Evolutionary conservation across 192 early-diverging fungal genomes (phyloP).

Genomic region (Jimgerdemannia lactiflua): DNA sequence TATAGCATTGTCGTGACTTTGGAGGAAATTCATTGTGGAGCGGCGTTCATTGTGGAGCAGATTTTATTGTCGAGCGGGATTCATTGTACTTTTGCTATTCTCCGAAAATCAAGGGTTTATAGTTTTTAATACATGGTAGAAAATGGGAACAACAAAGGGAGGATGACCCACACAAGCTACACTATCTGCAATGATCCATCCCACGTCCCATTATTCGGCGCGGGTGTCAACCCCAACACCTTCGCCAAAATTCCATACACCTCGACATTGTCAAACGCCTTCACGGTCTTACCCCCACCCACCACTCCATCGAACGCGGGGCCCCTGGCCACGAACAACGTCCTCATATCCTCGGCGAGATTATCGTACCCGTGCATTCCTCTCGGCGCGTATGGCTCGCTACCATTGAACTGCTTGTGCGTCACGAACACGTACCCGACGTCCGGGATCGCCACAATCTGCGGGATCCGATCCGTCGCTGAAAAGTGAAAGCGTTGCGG

Average conservation of each 20-base stretch:
- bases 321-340: conserved; percentile 80
- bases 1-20: no score
- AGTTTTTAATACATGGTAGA: no score
- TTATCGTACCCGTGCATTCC: conserved; percentile 90
- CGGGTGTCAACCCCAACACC: conserved; percentile 53
- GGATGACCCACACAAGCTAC: no score
- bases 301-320: conserved; percentile 50
- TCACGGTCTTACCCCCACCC: conserved; percentile 22
- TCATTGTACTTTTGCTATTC: no score
- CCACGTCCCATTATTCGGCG: conserved; percentile 73
- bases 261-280: conserved; percentile 70
- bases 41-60: no score
- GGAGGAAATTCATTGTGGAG: no score
- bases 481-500: conserved; percentile 74
- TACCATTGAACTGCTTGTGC: conserved; percentile 20
- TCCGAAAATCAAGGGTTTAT: no score
- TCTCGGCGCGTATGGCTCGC: conserved; percentile 20
- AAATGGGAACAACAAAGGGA: no score
- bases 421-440: conserved; percentile 58
- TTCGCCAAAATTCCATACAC: conserved; percentile 63
- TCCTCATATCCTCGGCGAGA: conserved; percentile 71
- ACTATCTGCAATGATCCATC: conserved; percentile 2
- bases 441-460: conserved; percentile 70
- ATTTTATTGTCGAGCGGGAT: no score
- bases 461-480: conserved; percentile 63